Evolutionary conservation across 1,284 basidiomycete genomes (phyloP).

Genomic region (Salmacisia buchloeana): DNA sequence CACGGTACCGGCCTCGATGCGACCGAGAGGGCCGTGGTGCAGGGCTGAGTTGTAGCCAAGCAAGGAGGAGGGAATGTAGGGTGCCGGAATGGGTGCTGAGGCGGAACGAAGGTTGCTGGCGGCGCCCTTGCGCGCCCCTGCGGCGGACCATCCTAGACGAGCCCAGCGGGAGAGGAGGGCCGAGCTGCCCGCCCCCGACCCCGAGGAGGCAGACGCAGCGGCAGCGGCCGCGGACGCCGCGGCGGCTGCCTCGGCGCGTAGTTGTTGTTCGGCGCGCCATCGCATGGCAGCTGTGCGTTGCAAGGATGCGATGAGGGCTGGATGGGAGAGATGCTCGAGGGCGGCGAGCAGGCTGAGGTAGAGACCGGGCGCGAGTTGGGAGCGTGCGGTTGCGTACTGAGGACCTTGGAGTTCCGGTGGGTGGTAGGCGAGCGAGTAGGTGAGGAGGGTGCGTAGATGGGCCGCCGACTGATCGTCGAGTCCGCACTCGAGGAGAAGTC

Average conservation of each 20-base stretch:
- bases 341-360: slow-evolving; percentile 19
- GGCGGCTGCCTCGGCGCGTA: slow-evolving; percentile 21
- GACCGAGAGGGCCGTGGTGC: slow-evolving; percentile 13
- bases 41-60: slow-evolving; percentile 10
- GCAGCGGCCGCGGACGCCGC: slow-evolving; percentile 10
- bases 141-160: slow-evolving; percentile 28
- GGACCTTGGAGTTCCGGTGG: background rate
- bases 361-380: slow-evolving; percentile 18
- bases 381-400: slow-evolving; percentile 16
- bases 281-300: slow-evolving; percentile 37
- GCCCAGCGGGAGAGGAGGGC: slow-evolving; percentile 23
- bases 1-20: slow-evolving; percentile 14
- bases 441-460: slow-evolving; percentile 24
- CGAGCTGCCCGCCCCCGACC: slow-evolving; percentile 1
- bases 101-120: background rate
- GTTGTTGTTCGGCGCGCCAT: slow-evolving; percentile 36
- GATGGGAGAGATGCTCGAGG: slow-evolving; percentile 25
- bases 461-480: slow-evolving; percentile 26
- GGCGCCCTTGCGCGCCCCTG: slow-evolving; percentile 18
- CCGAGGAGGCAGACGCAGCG: background rate
- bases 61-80: slow-evolving; percentile 8
- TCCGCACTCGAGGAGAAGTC: slow-evolving; percentile 10
- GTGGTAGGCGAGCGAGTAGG: slow-evolving; percentile 10
- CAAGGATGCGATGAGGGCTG: slow-evolving; percentile 24
- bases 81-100: background rate